Evolutionary conservation across 2,329 filamentous ascomycete species (phyloP).

Genomic region (Zasmidium cellare): DNA sequence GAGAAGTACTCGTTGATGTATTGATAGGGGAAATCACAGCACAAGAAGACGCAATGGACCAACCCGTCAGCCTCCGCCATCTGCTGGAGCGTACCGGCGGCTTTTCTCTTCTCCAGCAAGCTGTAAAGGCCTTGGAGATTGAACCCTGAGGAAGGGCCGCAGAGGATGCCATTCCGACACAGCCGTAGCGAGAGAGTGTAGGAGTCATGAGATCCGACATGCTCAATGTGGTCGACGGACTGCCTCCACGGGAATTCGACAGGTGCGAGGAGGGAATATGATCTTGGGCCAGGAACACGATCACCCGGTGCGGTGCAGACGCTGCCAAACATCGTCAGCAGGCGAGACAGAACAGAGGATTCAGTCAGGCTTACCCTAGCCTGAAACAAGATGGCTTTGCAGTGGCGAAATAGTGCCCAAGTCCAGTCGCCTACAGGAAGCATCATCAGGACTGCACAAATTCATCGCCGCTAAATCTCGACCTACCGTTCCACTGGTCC

Average conservation of each 20-base stretch:
- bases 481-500: conserved; percentile 83
- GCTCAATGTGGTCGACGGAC: conserved; percentile 57
- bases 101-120: conserved; percentile 52
- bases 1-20: conserved; percentile 60
- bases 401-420: conserved; percentile 58
- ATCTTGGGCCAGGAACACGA: conserved; percentile 60
- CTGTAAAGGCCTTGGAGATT: conserved; percentile 56
- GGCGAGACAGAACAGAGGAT: too few species aligned
- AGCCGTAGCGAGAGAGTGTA: conserved; percentile 56
- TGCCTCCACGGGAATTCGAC: conserved; percentile 60
- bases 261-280: conserved; percentile 50
- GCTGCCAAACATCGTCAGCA: too few species aligned
- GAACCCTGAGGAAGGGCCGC: conserved; percentile 62
- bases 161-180: conserved; percentile 58
- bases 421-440: conserved; percentile 56
- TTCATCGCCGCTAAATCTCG: too few species aligned
- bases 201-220: conserved; percentile 57
- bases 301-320: conserved; percentile 60
- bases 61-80: conserved; percentile 48
- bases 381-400: conserved; percentile 42
- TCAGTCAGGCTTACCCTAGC: conserved; percentile 11
- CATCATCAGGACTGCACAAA: too few species aligned
- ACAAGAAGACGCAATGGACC: conserved; percentile 59
- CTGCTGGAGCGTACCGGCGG: conserved; percentile 44
- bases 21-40: conserved; percentile 65